Evolutionary conservation across 352 stramenopile species (phyloP).

Genomic region (Phytophthora sp.): DNA sequence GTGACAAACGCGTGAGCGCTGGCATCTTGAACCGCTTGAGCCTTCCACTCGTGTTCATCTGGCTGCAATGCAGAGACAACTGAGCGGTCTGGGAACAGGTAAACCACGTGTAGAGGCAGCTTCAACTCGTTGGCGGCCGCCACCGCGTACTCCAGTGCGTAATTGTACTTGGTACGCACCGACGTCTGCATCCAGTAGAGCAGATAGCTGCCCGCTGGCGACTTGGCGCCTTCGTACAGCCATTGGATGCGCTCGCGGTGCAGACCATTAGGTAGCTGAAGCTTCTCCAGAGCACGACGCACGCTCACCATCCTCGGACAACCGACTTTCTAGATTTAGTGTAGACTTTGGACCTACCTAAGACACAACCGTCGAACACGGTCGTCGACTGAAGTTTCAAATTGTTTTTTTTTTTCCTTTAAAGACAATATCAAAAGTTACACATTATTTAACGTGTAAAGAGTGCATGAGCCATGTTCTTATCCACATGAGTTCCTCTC

Average conservation of each 20-base stretch:
- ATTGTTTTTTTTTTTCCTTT: background rate
- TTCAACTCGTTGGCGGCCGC: constrained; percentile 65
- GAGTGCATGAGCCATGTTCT: constrained; percentile 27
- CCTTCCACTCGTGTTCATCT: constrained; percentile 35
- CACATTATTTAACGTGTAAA: too few relatives aligned
- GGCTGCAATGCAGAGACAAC: constrained; percentile 30
- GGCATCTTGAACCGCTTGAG: constrained; percentile 46
- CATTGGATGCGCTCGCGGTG: constrained; percentile 76
- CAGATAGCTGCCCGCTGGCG: constrained; percentile 41
- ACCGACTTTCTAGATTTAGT: too few relatives aligned
- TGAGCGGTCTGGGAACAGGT: constrained; percentile 67
- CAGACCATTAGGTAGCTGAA: constrained; percentile 65
- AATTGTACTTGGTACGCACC: constrained; percentile 84
- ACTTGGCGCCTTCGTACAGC: constrained; percentile 63
- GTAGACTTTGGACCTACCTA: too few relatives aligned
- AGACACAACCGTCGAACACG: constrained; percentile 28
- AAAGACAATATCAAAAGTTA: background rate
- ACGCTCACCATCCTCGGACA: constrained; percentile 37
- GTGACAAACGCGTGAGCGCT: constrained; percentile 73
- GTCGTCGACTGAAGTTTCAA: too few relatives aligned
- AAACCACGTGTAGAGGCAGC: constrained; percentile 80
- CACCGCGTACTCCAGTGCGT: constrained; percentile 80
- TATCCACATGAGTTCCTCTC: constrained; percentile 36
- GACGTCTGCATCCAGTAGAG: constrained; percentile 92
- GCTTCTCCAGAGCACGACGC: constrained; percentile 58